These are phyloP conservation scores for Penicillium ochrochloron DNA, from an alignment of 495 filamentous ascomycete genomes.

Conservation along the genomic window DNA sequence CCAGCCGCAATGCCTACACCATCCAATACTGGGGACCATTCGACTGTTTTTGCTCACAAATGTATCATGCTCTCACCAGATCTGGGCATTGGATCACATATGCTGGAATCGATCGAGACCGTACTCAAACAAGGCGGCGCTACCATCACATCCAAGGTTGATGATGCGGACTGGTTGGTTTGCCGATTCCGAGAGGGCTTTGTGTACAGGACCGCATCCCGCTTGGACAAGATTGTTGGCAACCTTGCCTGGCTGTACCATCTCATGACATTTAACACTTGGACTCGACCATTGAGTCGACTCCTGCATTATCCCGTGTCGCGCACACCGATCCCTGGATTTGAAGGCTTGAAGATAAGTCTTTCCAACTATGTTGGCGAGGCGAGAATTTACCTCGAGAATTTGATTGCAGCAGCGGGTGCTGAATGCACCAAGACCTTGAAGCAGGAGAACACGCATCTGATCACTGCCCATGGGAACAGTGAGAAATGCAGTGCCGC, in stretches of 20 bases:
- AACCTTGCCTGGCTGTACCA: conserved; percentile 94
- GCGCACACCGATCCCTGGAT: conserved; percentile 74
- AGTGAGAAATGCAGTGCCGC: conserved; percentile 94
- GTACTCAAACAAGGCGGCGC: conserved; percentile 74
- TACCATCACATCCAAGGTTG: conserved; percentile 64
- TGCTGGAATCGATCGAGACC: conserved; percentile 67
- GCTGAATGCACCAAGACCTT: conserved; percentile 90
- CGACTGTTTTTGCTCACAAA: conserved; percentile 61
- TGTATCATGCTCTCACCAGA: conserved; percentile 66
- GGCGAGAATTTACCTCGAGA: conserved; percentile 90
- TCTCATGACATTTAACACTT: conserved; percentile 84
- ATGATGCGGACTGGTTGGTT: conserved; percentile 77
- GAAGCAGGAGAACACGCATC: conserved; percentile 91
- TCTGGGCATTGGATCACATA: conserved; percentile 66
- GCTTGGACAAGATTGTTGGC: conserved; percentile 77
- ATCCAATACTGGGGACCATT: conserved; percentile 34
- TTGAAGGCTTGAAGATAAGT: conserved; percentile 75
- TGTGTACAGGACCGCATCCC: conserved; percentile 77
- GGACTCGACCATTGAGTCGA: conserved; percentile 78
- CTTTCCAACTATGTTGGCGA: conserved; percentile 97
- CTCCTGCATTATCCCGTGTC: conserved; percentile 90
- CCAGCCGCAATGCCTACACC: conserved; percentile 59
- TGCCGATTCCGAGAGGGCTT: conserved; percentile 84
- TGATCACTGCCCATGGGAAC: conserved; percentile 84
- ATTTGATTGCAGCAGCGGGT: conserved; percentile 79